These are phyloP conservation scores for Ceratocystis cacaofunesta DNA, from an alignment of 2,329 filamentous ascomycete species.

Conservation along the genomic window DNA sequence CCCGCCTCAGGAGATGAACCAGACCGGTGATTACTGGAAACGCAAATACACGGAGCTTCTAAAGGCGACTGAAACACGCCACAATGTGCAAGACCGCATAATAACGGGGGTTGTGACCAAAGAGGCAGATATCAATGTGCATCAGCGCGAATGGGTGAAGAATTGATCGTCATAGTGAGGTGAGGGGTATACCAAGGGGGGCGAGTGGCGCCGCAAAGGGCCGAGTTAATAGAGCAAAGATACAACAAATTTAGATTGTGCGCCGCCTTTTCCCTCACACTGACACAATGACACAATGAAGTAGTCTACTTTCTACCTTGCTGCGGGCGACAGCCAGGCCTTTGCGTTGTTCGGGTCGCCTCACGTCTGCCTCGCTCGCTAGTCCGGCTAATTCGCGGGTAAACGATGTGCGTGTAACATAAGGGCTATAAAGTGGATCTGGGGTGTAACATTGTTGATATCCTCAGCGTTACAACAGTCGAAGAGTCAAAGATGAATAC, in stretches of 20 bases:
- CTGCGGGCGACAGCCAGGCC: no score
- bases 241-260: background rate
- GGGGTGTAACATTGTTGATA: no score
- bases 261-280: background rate
- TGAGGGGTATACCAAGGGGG: background rate
- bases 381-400: no score
- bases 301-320: background rate
- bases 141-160: background rate
- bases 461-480: no score
- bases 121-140: background rate
- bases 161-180: background rate
- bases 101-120: background rate
- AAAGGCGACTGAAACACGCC: slow-evolving; percentile 1
- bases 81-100: slow-evolving; percentile 8
- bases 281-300: background rate
- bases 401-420: no score
- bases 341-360: no score
- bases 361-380: no score
- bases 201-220: background rate
- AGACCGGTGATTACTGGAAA: slow-evolving; percentile 10
- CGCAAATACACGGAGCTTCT: slow-evolving; percentile 14
- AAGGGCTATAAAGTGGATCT: no score
- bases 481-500: no score
- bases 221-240: background rate
- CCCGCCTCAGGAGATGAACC: slow-evolving; percentile 1